Evolutionary conservation across 163 green algal genomes (phyloP).

Genomic region (Volvox carteri): DNA sequence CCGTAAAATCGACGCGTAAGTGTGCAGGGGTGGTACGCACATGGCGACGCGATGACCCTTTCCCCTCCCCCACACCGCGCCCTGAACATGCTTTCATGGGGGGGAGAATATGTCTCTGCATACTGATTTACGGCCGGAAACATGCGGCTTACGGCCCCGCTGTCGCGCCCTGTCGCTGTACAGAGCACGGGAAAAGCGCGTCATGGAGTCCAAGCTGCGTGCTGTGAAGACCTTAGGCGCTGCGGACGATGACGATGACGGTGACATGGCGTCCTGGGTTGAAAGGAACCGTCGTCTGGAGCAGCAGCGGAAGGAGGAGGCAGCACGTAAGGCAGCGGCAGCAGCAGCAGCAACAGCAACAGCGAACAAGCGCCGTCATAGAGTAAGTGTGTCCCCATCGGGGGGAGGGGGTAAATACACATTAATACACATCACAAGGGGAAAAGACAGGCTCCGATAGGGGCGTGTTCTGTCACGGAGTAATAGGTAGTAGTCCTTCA

Average conservation of each 20-base stretch:
- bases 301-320: slow-evolving; percentile 47
- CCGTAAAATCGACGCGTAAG: slow-evolving; percentile 49
- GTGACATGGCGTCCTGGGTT: slow-evolving; percentile 83
- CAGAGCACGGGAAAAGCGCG: slow-evolving; percentile 48
- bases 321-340: slow-evolving; percentile 36
- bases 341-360: slow-evolving; percentile 33
- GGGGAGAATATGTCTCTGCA: background rate
- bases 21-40: background rate
- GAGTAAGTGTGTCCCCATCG: slow-evolving; percentile 10
- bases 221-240: slow-evolving; percentile 72
- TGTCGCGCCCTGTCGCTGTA: background rate
- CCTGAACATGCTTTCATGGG: background rate
- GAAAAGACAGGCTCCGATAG: background rate
- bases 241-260: slow-evolving; percentile 73
- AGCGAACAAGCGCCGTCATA: slow-evolving; percentile 19
- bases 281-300: slow-evolving; percentile 63
- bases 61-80: background rate
- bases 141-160: background rate
- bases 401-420: background rate
- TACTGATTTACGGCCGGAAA: background rate
- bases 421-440: background rate
- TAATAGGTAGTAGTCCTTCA: no score
- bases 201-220: slow-evolving; percentile 40
- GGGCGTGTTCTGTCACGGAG: background rate
- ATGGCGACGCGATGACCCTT: background rate